phyloP scores from a whole-genome alignment of 2,329 filamentous ascomycete genomes.

The Sporothrix pseudoabietina region DNA sequence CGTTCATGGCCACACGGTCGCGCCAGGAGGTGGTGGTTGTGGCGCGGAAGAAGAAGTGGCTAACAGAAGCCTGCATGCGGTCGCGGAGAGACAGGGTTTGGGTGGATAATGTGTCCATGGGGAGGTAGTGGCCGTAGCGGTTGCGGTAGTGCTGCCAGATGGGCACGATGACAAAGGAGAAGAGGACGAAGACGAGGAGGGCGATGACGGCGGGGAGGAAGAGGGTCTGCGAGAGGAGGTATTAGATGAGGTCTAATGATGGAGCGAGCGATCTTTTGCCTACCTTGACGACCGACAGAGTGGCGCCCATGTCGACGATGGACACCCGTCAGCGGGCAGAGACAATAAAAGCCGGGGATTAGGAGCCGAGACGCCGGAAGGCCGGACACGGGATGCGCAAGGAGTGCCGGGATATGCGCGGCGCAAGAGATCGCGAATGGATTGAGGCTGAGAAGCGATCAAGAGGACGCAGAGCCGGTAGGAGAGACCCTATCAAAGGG shows the following conservation, averaged over 20 bases:
- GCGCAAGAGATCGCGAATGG: background rate
- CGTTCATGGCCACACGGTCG: slow-evolving; percentile 45
- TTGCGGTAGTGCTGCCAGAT: slow-evolving; percentile 69
- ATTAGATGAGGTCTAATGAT: background rate
- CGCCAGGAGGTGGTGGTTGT: slow-evolving; percentile 52
- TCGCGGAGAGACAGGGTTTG: slow-evolving; percentile 58
- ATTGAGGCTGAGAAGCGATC: background rate
- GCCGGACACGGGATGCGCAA: background rate
- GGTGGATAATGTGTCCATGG: slow-evolving; percentile 63
- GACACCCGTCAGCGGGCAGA: background rate
- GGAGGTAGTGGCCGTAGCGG: slow-evolving; percentile 74
- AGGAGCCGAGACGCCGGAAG: background rate
- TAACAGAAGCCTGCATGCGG: slow-evolving; percentile 50
- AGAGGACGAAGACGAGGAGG: slow-evolving; percentile 65
- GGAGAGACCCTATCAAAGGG: background rate
- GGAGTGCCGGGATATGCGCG: background rate
- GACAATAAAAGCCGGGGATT: background rate
- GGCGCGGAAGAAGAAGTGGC: slow-evolving; percentile 43
- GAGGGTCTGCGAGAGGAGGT: slow-evolving; percentile 58
- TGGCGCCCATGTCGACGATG: slow-evolving; percentile 40
- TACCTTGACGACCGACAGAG: slow-evolving; percentile 47
- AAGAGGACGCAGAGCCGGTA: background rate
- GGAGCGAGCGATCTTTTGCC: background rate
- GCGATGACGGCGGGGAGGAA: slow-evolving; percentile 71
- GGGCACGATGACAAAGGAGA: slow-evolving; percentile 67